A percentile compares a stretch with the other conserved stretches of the same genome.
These are phyloP conservation scores for Pholiota microspora DNA, from an alignment of 768 basidiomycete genomes.

Conservation along the genomic window DNA sequence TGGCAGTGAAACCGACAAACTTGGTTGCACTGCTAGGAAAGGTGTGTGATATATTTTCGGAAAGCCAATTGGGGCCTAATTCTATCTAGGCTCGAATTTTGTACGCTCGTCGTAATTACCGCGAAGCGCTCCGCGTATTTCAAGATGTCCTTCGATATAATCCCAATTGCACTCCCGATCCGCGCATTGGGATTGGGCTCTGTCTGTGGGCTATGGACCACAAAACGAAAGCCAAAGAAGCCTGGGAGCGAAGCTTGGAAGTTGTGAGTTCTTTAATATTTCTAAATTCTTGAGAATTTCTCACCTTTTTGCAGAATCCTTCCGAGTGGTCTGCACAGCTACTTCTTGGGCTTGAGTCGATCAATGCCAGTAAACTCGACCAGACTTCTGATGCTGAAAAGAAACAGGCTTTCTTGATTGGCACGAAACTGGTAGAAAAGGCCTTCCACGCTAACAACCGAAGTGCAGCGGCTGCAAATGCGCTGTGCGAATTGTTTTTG, in stretches of 20 bases:
- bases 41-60: conserved; percentile 36
- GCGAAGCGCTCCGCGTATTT: conserved; percentile 80
- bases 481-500: conserved; percentile 76
- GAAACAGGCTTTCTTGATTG: conserved; percentile 54
- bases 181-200: conserved; percentile 92
- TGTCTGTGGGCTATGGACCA: conserved; percentile 92
- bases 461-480: conserved; percentile 81
- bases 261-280: conserved; percentile 52
- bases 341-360: conserved; percentile 79
- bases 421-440: conserved; percentile 68
- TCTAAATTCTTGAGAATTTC: background rate
- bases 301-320: conserved; percentile 55
- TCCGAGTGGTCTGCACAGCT: conserved; percentile 77
- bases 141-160: conserved; percentile 79
- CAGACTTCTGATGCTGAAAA: conserved; percentile 63
- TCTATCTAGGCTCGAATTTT: conserved; percentile 73
- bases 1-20: conserved; percentile 79
- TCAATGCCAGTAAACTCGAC: conserved; percentile 82
- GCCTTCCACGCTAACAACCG: conserved; percentile 81
- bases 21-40: conserved; percentile 86
- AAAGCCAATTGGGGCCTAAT: background rate
- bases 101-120: conserved; percentile 74
- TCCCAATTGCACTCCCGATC: conserved; percentile 85
- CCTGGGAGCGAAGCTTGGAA: conserved; percentile 89
- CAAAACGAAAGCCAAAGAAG: conserved; percentile 75